Evolutionary conservation across 2,329 filamentous ascomycete genomes (phyloP).

Genomic region (Simplicillium sp.): DNA sequence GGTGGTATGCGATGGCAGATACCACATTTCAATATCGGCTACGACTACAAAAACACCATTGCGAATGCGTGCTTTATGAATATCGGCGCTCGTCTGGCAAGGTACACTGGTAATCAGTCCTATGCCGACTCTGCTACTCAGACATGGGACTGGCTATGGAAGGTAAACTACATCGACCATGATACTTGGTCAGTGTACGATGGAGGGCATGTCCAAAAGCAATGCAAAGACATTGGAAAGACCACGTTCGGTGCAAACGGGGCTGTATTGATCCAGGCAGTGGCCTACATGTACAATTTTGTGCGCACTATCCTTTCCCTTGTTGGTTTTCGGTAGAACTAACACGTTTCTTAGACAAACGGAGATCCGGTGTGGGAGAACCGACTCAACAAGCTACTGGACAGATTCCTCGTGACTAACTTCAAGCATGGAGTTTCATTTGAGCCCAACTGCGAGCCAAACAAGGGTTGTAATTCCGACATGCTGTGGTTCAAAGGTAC

Average conservation of each 20-base stretch:
- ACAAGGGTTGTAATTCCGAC: constrained; percentile 55
- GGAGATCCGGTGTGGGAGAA: constrained; percentile 42
- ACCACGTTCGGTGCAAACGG: constrained; percentile 48
- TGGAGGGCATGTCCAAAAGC: constrained; percentile 37
- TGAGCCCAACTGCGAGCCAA: constrained; percentile 57
- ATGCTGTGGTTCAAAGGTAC: constrained; percentile 57
- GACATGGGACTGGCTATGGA: constrained; percentile 46
- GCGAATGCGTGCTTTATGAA: constrained; percentile 42
- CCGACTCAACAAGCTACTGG: constrained; percentile 45
- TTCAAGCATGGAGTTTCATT: constrained; percentile 50
- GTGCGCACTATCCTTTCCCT: constrained; percentile 13
- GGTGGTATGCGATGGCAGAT: constrained; percentile 63
- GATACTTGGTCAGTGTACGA: constrained; percentile 50
- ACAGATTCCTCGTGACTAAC: constrained; percentile 38
- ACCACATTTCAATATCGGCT: constrained; percentile 51
- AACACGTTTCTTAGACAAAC: constrained; percentile 31
- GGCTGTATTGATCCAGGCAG: constrained; percentile 42
- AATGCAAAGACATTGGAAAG: constrained; percentile 43
- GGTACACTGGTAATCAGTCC: constrained; percentile 47
- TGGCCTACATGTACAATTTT: constrained; percentile 49
- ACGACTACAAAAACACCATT: constrained; percentile 53
- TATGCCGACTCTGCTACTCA: constrained; percentile 47
- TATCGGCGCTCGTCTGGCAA: constrained; percentile 46
- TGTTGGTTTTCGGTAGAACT: too few species aligned
- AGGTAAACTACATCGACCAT: constrained; percentile 39